Conservation (phyloP, 768 basidiomycete genomes). For the Omphalotus guepiniiformis region DNA sequence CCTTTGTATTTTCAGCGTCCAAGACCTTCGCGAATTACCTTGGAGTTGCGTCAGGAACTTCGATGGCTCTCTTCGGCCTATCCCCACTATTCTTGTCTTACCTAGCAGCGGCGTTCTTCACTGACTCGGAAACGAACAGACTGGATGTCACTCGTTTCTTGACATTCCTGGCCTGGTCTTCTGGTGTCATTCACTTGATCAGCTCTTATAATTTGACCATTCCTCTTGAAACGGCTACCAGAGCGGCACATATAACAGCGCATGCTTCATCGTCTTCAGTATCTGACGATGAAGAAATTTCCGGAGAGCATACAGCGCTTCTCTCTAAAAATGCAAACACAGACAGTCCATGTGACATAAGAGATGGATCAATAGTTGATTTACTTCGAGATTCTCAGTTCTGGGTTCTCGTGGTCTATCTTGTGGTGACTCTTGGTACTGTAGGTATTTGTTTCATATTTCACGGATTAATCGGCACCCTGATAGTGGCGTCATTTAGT, state of each 20-base stretch:
- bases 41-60: slow-evolving; percentile 62
- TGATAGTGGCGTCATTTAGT: slow-evolving; percentile 31
- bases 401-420: slow-evolving; percentile 55
- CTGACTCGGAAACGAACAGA: slow-evolving; percentile 36
- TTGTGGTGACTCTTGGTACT: slow-evolving; percentile 57
- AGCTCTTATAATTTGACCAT: slow-evolving; percentile 44
- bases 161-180: slow-evolving; percentile 50
- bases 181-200: slow-evolving; percentile 48
- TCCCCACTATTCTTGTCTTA: slow-evolving; percentile 72
- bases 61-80: slow-evolving; percentile 74
- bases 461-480: neutral
- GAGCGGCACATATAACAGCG: too few relatives aligned
- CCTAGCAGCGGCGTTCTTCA: slow-evolving; percentile 61
- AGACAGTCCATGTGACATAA: neutral
- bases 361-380: slow-evolving; percentile 17
- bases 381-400: slow-evolving; percentile 55
- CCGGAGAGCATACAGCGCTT: slow-evolving; percentile 10
- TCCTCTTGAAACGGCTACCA: slow-evolving; percentile 1
- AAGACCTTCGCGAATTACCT: slow-evolving; percentile 62
- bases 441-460: slow-evolving; percentile 39
- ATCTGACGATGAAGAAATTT: neutral
- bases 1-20: slow-evolving; percentile 71
- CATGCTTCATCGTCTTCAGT: neutral
- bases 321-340: slow-evolving; percentile 8
- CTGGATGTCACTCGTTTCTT: slow-evolving; percentile 46